Evolutionary conservation across 768 basidiomycete genomes (phyloP), one percentile per base, ranked within the genome.

Genomic region (Lepiota subincarnata): DNA sequence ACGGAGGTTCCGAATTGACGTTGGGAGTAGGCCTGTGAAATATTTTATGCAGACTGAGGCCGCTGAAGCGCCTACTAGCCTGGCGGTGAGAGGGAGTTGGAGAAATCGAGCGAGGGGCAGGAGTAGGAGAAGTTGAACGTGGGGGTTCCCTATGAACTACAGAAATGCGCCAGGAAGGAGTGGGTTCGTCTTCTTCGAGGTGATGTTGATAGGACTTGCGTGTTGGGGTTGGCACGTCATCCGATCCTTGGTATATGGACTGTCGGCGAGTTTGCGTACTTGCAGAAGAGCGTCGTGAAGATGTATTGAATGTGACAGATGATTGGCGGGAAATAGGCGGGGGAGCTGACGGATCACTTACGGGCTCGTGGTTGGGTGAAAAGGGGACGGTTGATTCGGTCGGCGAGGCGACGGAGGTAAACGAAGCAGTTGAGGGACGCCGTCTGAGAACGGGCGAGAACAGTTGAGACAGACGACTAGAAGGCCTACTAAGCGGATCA

Each of bases 401-500:
- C 8, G 31, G 11, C 18, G 50, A 40, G 34, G 51, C 11, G 24
- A 39, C 13, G 26, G 58, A 28, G 19, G 72, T 65, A 44, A 70
- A 69, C 44, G 64, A 62, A 43, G 63, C 51, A 28, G 63, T 46
- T 39, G 71, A 60, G 38, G 59, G 16, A 51, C 58, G 61, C 31
- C 64, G 57, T 56, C 59, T 62, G 36, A 65, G 52, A 40, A 64
- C 52, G 24, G 57, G 52, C 28, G 62, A 62, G 62, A 76, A 71
- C 37, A 75, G 52, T 38, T 75, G 71, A 38, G 73, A 66, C 43
- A 76, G 66, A 42, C 70, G 61, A 26, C 67, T 63, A 31, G 74
- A 73, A 16, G 70, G 62, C 43, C 71, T 70, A 34, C 70, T 68
- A 12, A 72, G 67, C 4, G 75, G 70, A 40, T 60, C 39, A 28